Base-by-base conservation (phyloP, 2,329 filamentous ascomycete species). In the Pseudopyricularia cyperi region DNA sequence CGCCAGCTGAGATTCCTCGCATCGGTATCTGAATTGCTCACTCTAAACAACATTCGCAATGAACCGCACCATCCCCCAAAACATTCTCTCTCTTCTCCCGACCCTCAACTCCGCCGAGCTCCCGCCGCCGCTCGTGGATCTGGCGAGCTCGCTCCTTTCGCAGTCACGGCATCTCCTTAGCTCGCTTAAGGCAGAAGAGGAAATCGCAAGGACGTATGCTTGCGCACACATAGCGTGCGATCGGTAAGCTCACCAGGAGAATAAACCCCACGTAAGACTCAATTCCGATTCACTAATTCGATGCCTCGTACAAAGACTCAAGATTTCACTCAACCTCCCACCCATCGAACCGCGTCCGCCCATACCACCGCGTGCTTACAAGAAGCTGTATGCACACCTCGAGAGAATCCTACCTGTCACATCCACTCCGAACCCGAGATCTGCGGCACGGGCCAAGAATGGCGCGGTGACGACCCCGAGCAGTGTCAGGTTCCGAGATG, bases 161-260 rank as follows among this genome's bases (percentile, higher is more conserved):
- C 89, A 93, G 66, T 94, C 89, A 12, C 81, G 87, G 33, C 80
- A 82, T 62, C 83, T 82, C 60, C 88, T 87, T 49, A 83, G 80
- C 61, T 85, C 79, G 15, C 73, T 96, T 51, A 94, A 89, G 63
- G 76, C 82, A 3, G 88, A 94, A 52, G 89, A 95, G 65, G 90
- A 96, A 65, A 82, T 93, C 57, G 88, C 85, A n/a, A 78, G 90
- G 19, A 76, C 79, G 4, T 93, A 93, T 65, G 86, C 85, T 4
- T 95, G 89, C 64, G 86, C 87, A 14, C 84, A 95, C 66, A 78
- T 98, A 55, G 93, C 93, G 19, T 97, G 90, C 63, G 88, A 91
- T 59, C 80, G 87, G 86, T 87, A 68, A 46, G 59, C 11, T 34
- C 12, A 26, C 22, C n/a, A 8, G 26, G 15, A 17, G 3, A n/a